Evolutionary conservation across 345 rosid genomes (phyloP), one percentile per base, ranked within the genome.

Genomic region (Eucalyptus grandis): DNA sequence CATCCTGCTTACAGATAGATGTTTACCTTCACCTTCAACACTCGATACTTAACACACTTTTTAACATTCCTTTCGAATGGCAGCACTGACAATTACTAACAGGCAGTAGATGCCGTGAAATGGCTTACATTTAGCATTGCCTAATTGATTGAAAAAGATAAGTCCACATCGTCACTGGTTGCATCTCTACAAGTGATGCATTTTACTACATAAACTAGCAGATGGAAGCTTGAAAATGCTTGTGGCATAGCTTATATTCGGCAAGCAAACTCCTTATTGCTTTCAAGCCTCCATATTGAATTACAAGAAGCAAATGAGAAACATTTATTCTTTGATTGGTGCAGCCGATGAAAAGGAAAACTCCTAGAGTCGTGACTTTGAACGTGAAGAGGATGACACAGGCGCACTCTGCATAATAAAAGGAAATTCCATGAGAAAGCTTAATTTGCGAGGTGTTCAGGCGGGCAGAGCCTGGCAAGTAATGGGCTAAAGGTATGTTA

Each of bases 361-460:
- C 86, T 86, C 88, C 93, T 94, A 94, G 88, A 95, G 90, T 46
- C 95, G 95, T 2, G 96, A 91, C 91, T 87, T 93, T 54, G 95
- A 88, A 22, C 87, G 87, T 13, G 91, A 14, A 69, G 95, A 86
- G 9, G 92, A 92, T 46, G 94, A 89, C 27, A 90, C 91, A 9
- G 95, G 92, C 12, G 92, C 95, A 44, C 96, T 91, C 96, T 95
- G 95, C 94, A 77, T 21, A 21, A 40, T 77, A 26, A 40, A 77
- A 77, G 30, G 24, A 77, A 21, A 77, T 77, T 77, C 22, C 85
- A 77, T 77, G 85, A 77, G 26, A 72, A 44, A 77, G 85, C 47
- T 77, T 77, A 21, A 40, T 77, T 40, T 40, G 47, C 30, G 40
- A 77, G 47, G 5, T 26, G 5, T 77, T 14, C 47, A 40, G 47